phyloP scores from a whole-genome alignment of 139 green algal species.

The Eudorina sp. region DNA sequence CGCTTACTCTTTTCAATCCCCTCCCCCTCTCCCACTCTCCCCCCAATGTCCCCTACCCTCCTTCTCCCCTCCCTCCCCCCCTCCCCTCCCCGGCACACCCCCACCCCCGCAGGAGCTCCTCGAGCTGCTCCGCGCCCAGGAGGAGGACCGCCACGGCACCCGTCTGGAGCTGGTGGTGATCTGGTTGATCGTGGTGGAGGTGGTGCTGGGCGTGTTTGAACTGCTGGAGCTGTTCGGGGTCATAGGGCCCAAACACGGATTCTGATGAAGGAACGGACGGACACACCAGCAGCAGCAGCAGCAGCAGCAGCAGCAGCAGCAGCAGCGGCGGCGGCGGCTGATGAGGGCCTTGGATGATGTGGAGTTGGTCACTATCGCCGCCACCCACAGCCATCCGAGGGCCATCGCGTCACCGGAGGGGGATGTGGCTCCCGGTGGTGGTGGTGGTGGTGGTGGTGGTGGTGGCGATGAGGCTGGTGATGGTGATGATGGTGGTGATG shows the following conservation, averaged over 20 bases:
- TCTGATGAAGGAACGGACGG: no score
- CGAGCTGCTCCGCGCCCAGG: conserved; percentile 84
- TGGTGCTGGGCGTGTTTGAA: conserved; percentile 46
- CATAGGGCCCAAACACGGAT: conserved; percentile 2
- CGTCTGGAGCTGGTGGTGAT: conserved; percentile 41
- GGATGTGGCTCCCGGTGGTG: no score
- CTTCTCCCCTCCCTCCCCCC: background rate
- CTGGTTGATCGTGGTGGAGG: conserved; percentile 46
- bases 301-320: no score
- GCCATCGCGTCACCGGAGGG: no score
- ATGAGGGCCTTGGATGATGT: no score
- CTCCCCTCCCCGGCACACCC: background rate
- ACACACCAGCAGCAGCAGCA: no score
- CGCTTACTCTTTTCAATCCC: background rate
- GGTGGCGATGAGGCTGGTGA: no score
- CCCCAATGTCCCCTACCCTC: background rate
- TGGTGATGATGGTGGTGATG: no score
- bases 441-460: no score
- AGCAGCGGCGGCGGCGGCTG: no score
- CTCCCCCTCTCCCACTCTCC: background rate
- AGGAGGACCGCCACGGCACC: conserved; percentile 41
- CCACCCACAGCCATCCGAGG: no score
- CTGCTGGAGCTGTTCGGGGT: conserved; percentile 42
- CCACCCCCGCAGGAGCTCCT: conserved; percentile 80
- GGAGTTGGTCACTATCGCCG: no score